Conservation (phyloP, 768 basidiomycete genomes). For the Clitopilus passeckerianus region DNA sequence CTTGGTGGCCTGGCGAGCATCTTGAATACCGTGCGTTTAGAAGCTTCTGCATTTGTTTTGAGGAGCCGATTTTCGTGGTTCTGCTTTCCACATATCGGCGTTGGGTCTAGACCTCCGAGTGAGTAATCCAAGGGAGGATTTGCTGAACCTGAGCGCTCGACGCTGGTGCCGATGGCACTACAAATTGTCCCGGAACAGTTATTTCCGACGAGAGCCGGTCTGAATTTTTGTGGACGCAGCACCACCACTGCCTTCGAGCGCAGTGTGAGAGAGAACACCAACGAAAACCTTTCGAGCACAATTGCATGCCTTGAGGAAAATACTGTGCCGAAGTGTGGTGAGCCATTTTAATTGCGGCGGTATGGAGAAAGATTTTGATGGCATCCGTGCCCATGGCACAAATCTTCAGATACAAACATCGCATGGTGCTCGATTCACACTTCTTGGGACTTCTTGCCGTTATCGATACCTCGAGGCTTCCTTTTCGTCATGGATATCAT, state of each 20-base stretch:
- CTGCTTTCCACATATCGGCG: not conserved
- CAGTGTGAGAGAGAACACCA: not conserved
- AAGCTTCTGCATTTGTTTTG: not conserved
- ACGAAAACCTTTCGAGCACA: not conserved
- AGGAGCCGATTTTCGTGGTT: not conserved
- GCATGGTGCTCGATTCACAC: not conserved
- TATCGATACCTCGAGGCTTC: not conserved
- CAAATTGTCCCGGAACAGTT: not conserved
- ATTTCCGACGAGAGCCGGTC: not conserved
- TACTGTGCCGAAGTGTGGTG: not conserved
- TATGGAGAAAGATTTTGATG: constrained; percentile 1
- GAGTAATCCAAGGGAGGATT: not conserved
- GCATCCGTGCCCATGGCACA: not conserved
- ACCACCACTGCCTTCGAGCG: not conserved
- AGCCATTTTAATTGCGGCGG: not conserved
- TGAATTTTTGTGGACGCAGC: not conserved
- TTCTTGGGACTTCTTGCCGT: not conserved
- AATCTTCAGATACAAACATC: not conserved
- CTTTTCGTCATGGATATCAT: not conserved
- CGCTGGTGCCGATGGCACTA: not conserved
- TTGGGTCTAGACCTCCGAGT: not conserved
- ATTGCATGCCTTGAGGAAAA: not conserved
- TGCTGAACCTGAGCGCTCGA: not conserved
- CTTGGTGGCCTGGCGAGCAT: not conserved
- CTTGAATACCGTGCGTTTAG: not conserved